A percentile compares a stretch with the other conserved stretches of the same genome.
Evolutionary conservation across 2,329 filamentous ascomycete species (phyloP).

Genomic region (Sporothrix curviconia): DNA sequence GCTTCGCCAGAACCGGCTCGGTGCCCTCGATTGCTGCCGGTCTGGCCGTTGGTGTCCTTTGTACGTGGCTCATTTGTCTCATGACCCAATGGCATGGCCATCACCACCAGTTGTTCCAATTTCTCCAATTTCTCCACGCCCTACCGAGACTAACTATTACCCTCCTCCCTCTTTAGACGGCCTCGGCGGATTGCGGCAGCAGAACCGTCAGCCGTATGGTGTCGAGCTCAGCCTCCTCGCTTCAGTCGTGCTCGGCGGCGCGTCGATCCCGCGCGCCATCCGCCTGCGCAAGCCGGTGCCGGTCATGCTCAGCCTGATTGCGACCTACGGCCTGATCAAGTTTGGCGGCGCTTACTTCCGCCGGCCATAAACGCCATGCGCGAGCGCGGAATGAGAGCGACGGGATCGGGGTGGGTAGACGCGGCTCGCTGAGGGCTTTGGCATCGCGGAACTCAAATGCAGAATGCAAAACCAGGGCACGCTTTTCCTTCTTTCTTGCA

Average conservation of each 20-base stretch:
- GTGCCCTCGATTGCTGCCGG: slow-evolving; percentile 82
- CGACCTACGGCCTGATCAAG: slow-evolving; percentile 68
- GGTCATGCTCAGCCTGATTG: slow-evolving; percentile 68
- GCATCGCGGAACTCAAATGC: background rate
- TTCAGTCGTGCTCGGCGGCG: slow-evolving; percentile 75
- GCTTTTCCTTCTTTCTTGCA: background rate
- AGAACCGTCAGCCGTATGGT: slow-evolving; percentile 69
- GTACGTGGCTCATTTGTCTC: slow-evolving; percentile 31
- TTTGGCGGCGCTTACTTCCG: slow-evolving; percentile 65
- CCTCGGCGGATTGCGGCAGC: slow-evolving; percentile 74
- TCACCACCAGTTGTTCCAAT: too few species aligned
- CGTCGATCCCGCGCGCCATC: slow-evolving; percentile 79
- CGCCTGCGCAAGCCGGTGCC: slow-evolving; percentile 80
- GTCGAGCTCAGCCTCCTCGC: slow-evolving; percentile 85
- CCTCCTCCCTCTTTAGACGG: slow-evolving; percentile 46
- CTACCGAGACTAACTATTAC: background rate
- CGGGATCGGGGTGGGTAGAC: background rate
- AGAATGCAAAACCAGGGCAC: background rate
- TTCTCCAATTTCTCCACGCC: background rate
- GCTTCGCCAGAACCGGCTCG: slow-evolving; percentile 78
- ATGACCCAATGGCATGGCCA: background rate
- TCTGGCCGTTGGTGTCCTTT: slow-evolving; percentile 65
- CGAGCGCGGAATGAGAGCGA: background rate
- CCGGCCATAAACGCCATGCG: slow-evolving; percentile 30
- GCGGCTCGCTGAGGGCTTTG: too few species aligned